phyloP scores from a whole-genome alignment of 208 protist species.

The Trypanosoma scelopori region DNA sequence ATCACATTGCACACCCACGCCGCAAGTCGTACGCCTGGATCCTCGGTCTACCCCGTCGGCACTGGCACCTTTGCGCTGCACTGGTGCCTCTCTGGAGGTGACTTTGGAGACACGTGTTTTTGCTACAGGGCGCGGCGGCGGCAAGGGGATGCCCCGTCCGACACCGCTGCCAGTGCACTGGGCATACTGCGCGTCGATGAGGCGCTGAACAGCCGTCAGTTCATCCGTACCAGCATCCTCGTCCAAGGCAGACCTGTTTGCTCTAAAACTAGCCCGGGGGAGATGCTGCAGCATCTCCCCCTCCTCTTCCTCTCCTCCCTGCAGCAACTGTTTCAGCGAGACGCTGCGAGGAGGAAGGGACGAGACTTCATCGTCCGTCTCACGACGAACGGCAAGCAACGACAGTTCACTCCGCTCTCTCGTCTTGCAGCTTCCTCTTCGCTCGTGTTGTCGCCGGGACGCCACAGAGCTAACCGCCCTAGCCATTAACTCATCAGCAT shows the following conservation, averaged over 20 bases:
- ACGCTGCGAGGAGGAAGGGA: background rate
- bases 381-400: background rate
- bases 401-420: too few species aligned
- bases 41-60: background rate
- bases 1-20: constrained; percentile 13
- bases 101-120: background rate
- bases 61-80: background rate
- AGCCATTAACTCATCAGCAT: constrained; percentile 11
- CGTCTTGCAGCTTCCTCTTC: background rate
- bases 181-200: constrained; percentile 15
- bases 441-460: background rate
- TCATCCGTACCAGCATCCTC: constrained; percentile 4
- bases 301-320: background rate
- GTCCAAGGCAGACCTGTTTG: background rate
- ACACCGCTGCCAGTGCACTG: background rate
- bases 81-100: background rate
- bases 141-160: background rate
- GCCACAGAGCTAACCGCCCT: constrained; percentile 6
- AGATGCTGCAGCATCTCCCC: background rate
- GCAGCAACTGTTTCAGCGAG: constrained; percentile 14
- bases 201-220: constrained; percentile 8
- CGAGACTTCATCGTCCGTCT: background rate
- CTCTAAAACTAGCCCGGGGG: background rate
- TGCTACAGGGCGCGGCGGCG: background rate
- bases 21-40: background rate